phyloP scores from a whole-genome alignment of 2,329 filamentous ascomycete species.

The Aspergillus pseudotamarii region DNA sequence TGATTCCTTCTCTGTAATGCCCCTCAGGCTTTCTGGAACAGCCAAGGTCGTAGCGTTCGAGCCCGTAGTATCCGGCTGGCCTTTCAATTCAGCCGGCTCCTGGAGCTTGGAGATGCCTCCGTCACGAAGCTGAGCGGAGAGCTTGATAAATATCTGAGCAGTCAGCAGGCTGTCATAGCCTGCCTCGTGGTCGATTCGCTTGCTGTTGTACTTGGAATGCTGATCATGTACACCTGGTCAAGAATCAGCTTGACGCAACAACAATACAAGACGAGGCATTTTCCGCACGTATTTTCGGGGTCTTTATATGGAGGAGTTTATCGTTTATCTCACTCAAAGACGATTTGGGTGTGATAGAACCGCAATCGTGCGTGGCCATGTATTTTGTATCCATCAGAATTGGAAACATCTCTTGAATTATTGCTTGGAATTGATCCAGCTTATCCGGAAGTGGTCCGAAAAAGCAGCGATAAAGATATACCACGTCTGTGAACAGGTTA shows the following conservation, averaged over 20 bases:
- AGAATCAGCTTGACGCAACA: constrained; percentile 21
- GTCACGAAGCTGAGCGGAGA: constrained; percentile 55
- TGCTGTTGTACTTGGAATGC: constrained; percentile 34
- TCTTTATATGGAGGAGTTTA: constrained; percentile 25
- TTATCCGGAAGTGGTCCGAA: constrained; percentile 60
- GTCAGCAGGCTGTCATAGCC: constrained; percentile 66
- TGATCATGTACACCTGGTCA: constrained; percentile 32
- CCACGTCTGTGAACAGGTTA: constrained; percentile 64
- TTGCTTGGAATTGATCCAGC: constrained; percentile 56
- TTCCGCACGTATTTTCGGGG: constrained; percentile 36
- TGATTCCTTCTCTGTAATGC: background rate
- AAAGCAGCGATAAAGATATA: constrained; percentile 64
- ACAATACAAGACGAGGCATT: background rate
- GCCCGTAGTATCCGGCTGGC: background rate
- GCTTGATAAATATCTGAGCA: constrained; percentile 59
- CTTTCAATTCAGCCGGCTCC: background rate
- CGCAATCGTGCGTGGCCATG: constrained; percentile 60
- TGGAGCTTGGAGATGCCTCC: constrained; percentile 27
- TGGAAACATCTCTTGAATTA: constrained; percentile 58
- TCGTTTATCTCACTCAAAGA: constrained; percentile 35
- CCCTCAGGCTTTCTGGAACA: background rate
- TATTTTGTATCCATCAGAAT: constrained; percentile 66
- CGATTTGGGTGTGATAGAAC: constrained; percentile 51
- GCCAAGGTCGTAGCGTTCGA: background rate
- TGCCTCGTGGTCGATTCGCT: constrained; percentile 55